phyloP scores from a whole-genome alignment of 1,139 yeast genomes.

The Kodamaea derodonti region DNA sequence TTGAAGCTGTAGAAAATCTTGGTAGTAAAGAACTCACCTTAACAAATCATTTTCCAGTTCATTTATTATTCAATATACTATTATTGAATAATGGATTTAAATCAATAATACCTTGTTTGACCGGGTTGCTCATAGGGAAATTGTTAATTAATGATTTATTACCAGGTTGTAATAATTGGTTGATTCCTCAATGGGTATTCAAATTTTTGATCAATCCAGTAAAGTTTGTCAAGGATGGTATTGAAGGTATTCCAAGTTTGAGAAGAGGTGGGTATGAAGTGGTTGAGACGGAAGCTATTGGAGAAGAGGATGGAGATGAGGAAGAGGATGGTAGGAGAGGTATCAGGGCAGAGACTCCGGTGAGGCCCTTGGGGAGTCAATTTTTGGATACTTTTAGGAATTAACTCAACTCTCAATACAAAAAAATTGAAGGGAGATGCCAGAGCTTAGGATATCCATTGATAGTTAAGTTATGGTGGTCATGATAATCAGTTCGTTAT shows the following conservation, averaged over 20 bases:
- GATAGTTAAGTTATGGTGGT: no score
- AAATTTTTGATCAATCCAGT: conserved; percentile 24
- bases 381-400: conserved; percentile 54
- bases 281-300: conserved; percentile 1
- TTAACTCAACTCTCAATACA: conserved; percentile 17
- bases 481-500: no score
- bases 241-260: not conserved
- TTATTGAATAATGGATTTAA: conserved; percentile 51
- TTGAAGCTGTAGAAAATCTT: not conserved
- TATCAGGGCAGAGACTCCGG: conserved; percentile 52
- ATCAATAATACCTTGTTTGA: conserved; percentile 47
- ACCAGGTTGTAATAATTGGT: conserved; percentile 57
- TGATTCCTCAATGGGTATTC: conserved; percentile 34
- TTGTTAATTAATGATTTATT: conserved; percentile 51
- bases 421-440: no score
- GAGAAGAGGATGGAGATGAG: conserved; percentile 19
- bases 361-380: conserved; percentile 56
- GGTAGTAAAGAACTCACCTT: conserved; percentile 32
- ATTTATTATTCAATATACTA: conserved; percentile 49
- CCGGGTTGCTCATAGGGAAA: conserved; percentile 62
- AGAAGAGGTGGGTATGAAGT: conserved; percentile 4
- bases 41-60: conserved; percentile 58
- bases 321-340: conserved; percentile 16
- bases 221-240: conserved; percentile 3
- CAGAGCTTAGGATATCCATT: no score